These are phyloP conservation scores for Zelonia costaricensis DNA, from an alignment of 208 protist species.

Conservation along the genomic window DNA sequence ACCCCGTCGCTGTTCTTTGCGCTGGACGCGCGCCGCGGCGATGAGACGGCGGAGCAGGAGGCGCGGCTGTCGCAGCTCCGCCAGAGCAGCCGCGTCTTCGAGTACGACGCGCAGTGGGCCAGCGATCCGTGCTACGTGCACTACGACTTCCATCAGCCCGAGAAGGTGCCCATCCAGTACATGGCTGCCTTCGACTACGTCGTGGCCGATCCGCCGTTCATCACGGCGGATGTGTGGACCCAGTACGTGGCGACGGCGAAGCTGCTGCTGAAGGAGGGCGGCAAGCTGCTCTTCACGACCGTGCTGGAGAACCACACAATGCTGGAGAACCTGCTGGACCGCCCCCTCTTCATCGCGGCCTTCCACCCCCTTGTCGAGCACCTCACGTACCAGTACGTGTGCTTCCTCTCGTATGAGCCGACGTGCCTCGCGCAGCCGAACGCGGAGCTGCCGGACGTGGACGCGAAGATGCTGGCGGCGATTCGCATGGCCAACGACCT, in stretches of 20 bases:
- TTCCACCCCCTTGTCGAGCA: constrained; percentile 83
- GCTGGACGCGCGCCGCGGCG: constrained; percentile 36
- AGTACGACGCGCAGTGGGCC: constrained; percentile 89
- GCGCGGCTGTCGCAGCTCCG: constrained; percentile 27
- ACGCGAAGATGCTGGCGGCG: constrained; percentile 38
- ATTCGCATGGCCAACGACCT: constrained; percentile 74
- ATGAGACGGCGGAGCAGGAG: constrained; percentile 27
- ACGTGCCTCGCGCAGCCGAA: constrained; percentile 35
- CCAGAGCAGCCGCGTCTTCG: constrained; percentile 63
- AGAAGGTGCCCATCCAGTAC: constrained; percentile 75
- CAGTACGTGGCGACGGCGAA: constrained; percentile 70
- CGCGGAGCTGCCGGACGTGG: constrained; percentile 21
- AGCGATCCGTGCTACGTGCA: constrained; percentile 72
- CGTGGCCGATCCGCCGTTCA: constrained; percentile 95
- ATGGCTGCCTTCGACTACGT: constrained; percentile 87
- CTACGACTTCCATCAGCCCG: constrained; percentile 88
- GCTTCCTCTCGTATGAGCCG: constrained; percentile 87
- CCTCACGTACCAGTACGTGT: constrained; percentile 95
- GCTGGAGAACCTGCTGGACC: constrained; percentile 62
- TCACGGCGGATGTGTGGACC: constrained; percentile 90
- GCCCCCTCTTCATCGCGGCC: constrained; percentile 73
- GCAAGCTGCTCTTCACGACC: constrained; percentile 90
- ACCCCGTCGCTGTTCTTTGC: constrained; percentile 92
- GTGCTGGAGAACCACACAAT: constrained; percentile 91
- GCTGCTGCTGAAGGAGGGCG: constrained; percentile 50